phyloP scores from a whole-genome alignment of 495 filamentous ascomycete species.

The Penicillium pulvis region DNA sequence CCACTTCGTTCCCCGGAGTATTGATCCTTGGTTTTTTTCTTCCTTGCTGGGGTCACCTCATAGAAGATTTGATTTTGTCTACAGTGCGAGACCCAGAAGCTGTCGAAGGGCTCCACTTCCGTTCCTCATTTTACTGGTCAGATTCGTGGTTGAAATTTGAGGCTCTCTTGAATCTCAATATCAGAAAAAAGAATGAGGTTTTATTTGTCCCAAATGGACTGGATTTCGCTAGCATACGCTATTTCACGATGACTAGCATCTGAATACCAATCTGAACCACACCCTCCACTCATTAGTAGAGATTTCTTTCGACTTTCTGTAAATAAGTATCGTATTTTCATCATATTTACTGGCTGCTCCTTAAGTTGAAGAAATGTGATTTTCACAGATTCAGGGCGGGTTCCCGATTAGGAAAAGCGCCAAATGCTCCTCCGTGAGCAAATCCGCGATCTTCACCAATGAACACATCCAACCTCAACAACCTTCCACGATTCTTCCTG shows the following conservation, averaged over 20 bases:
- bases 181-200: background rate
- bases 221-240: background rate
- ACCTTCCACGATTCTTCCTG: slow-evolving; percentile 5
- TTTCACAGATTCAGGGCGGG: slow-evolving; percentile 1
- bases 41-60: slow-evolving; percentile 14
- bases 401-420: slow-evolving; percentile 43
- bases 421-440: slow-evolving; percentile 30
- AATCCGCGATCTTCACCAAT: slow-evolving; percentile 25
- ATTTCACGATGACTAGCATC: slow-evolving; percentile 9
- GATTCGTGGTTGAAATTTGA: background rate
- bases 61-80: slow-evolving; percentile 13
- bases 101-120: slow-evolving; percentile 8
- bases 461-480: slow-evolving; percentile 12
- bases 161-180: background rate
- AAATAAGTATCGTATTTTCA: background rate
- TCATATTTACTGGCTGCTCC: background rate
- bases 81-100: slow-evolving; percentile 1
- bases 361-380: background rate
- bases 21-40: slow-evolving; percentile 7
- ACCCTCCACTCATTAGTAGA: slow-evolving; percentile 3
- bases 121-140: slow-evolving; percentile 1
- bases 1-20: slow-evolving; percentile 11
- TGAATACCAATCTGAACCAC: slow-evolving; percentile 19
- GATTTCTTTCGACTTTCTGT: background rate
- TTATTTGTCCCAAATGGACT: background rate